Evolutionary conservation across 2,329 filamentous ascomycete genomes (phyloP).

Genomic region (Fusarium compactum): DNA sequence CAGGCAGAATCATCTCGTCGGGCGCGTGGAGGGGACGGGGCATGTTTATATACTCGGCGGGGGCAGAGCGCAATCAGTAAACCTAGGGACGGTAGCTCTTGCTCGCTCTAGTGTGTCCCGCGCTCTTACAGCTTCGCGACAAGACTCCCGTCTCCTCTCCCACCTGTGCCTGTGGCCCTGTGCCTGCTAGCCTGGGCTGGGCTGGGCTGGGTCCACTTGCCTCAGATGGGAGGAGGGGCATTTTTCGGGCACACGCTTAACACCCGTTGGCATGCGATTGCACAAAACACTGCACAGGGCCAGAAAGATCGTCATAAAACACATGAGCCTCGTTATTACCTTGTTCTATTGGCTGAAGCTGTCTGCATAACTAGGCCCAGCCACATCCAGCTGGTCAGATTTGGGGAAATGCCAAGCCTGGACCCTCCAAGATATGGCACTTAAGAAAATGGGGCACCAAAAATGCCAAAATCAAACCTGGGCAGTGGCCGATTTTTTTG

Average conservation of each 20-base stretch:
- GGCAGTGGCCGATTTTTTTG: constrained; percentile 55
- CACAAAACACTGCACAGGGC: constrained; percentile 38
- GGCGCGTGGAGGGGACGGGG: constrained; percentile 65
- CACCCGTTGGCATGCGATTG: constrained; percentile 38
- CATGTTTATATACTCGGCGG: constrained; percentile 73
- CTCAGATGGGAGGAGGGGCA: constrained; percentile 41
- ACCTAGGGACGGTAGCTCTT: constrained; percentile 46
- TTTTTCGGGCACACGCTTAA: constrained; percentile 41
- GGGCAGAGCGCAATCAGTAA: constrained; percentile 68
- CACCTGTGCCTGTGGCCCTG: constrained; percentile 5
- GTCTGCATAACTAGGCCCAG: constrained; percentile 42
- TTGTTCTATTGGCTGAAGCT: constrained; percentile 5
- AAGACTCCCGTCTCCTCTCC: neutral
- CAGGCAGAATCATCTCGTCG: constrained; percentile 56
- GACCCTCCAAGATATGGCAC: constrained; percentile 44
- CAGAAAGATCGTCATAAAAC: constrained; percentile 17
- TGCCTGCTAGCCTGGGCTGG: constrained; percentile 12
- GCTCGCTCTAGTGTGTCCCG: constrained; percentile 28
- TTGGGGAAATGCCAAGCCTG: constrained; percentile 41
- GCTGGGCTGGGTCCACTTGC: constrained; percentile 36
- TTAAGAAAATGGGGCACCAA: constrained; percentile 50
- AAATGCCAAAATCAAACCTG: constrained; percentile 53
- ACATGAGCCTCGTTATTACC: constrained; percentile 11
- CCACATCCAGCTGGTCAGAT: constrained; percentile 42
- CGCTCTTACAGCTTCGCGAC: constrained; percentile 41